Evolutionary conservation across 2,329 filamentous ascomycete species (phyloP), one percentile per base, ranked within the genome.

Genomic region (Ceratocystis variospora): DNA sequence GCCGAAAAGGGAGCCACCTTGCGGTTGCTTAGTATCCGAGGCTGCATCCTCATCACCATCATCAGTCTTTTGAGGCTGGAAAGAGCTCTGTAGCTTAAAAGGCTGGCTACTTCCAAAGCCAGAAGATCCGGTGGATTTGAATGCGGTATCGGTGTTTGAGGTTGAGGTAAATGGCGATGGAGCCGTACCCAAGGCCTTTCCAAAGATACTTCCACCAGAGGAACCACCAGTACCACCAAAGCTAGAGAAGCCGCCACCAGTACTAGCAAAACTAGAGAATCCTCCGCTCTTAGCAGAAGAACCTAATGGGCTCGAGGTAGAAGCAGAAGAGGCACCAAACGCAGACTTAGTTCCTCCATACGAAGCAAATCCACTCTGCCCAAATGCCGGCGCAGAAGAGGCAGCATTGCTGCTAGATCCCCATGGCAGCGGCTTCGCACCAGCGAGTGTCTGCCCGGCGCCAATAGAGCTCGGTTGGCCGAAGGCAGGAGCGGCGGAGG

Each of bases 31-130:
- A 73, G 70, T n/a, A 74, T 73, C 48, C 44, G 44, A 15, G 3
- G 15, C 61, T 45, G 79, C 75, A 67, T 87, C 83, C 28, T 87
- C 81, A 68, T 83, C 84, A 67, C 83, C 84, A 67, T 83, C 84
- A 0, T 82, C 79, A 57, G 80, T 79, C 5, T 82, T 80, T 69
- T 89, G 86, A 7, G 80, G 79, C 71, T 85, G 84, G 76, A 90
- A 90, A 1, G 83, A 85, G 37, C 83, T 86, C 48, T 81, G 81
- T 17, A 90, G 77, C 70, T 87, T 87, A 75, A 90, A 90, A 0
- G 82, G 80, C 17, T 77, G 19, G 73, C 71, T 69, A 59, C 71
- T 73, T 28, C 76, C 76, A 68, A 79, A 78, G 10, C 75, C 70
- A 64, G 74, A 76, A 5, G 73, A 70, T 15, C 72, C 73, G 31